Conservation (phyloP, 75 land plant genomes). For the Sequoiadendron giganteum region DNA sequence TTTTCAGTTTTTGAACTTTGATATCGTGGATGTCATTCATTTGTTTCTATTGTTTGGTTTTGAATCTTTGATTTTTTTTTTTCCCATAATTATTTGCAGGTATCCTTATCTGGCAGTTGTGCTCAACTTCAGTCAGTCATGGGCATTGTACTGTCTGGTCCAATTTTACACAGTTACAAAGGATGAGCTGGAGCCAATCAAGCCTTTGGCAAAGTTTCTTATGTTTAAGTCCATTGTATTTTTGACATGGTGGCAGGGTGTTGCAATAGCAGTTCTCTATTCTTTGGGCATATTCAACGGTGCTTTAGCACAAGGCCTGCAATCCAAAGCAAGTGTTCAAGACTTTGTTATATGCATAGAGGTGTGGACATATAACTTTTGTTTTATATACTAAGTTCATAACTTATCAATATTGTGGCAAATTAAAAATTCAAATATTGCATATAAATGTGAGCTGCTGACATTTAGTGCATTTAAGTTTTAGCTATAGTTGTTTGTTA, state of each 20-base stretch:
- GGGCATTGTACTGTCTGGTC: slow-evolving; percentile 91
- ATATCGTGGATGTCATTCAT: background rate
- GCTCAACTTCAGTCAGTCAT: slow-evolving; percentile 88
- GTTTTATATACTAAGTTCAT: background rate
- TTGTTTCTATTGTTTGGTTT: background rate
- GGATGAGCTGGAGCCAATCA: slow-evolving; percentile 75
- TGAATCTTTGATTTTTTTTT: background rate
- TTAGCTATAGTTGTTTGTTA: background rate
- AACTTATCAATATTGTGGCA: background rate
- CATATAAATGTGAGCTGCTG: background rate
- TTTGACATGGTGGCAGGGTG: slow-evolving; percentile 98
- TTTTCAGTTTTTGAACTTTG: background rate
- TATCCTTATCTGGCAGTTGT: slow-evolving; percentile 83
- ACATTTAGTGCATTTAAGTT: background rate
- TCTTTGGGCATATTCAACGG: slow-evolving; percentile 62
- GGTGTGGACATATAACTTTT: slow-evolving; percentile 35
- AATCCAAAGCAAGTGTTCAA: slow-evolving; percentile 75
- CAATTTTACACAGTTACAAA: slow-evolving; percentile 79
- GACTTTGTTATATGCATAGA: slow-evolving; percentile 95
- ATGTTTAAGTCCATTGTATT: slow-evolving; percentile 90
- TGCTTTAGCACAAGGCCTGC: slow-evolving; percentile 59
- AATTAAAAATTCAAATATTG: background rate
- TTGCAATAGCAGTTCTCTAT: slow-evolving; percentile 75
- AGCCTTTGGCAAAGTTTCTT: slow-evolving; percentile 82
- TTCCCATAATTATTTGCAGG: slow-evolving; percentile 42